These are phyloP conservation scores for Entophlyctis helioformis DNA, from an alignment of 192 early-diverging fungal genomes.

Conservation along the genomic window DNA sequence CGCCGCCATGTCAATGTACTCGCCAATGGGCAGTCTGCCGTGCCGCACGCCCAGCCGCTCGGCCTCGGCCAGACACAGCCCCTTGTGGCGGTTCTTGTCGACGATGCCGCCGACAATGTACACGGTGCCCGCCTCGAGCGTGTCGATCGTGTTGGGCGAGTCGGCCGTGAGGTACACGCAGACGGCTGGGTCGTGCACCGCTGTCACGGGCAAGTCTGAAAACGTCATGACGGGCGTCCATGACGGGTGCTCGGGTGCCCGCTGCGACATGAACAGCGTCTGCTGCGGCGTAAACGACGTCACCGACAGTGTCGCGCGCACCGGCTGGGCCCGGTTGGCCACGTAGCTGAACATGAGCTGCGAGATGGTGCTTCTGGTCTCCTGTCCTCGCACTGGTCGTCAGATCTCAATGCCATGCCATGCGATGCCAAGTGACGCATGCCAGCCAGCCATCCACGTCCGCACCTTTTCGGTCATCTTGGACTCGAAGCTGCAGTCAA, in stretches of 20 bases:
- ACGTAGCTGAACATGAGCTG: no score
- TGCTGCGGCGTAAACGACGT: neutral
- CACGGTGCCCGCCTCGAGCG: conserved; percentile 58
- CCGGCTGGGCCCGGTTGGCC: conserved; percentile 30
- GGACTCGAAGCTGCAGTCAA: neutral
- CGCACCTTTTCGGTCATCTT: neutral
- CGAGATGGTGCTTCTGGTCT: no score
- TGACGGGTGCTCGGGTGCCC: conserved; percentile 3
- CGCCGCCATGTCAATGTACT: conserved; percentile 67
- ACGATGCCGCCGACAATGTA: conserved; percentile 95
- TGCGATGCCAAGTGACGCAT: no score
- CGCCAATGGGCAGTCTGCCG: conserved; percentile 74
- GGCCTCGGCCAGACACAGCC: conserved; percentile 2
- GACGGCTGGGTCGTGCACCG: no score
- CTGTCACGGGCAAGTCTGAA: no score
- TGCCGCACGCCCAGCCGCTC: conserved; percentile 11
- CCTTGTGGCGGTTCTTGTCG: conserved; percentile 82
- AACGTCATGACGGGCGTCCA: no score
- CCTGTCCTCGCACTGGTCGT: no score
- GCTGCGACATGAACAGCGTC: neutral
- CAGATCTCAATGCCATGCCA: no score
- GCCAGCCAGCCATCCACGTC: neutral
- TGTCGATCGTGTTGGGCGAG: conserved; percentile 52
- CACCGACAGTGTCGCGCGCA: conserved; percentile 1
- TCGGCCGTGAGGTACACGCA: conserved; percentile 84